These are phyloP conservation scores for Fusarium annulatum DNA, from an alignment of 2,329 filamentous ascomycete genomes.

Conservation along the genomic window DNA sequence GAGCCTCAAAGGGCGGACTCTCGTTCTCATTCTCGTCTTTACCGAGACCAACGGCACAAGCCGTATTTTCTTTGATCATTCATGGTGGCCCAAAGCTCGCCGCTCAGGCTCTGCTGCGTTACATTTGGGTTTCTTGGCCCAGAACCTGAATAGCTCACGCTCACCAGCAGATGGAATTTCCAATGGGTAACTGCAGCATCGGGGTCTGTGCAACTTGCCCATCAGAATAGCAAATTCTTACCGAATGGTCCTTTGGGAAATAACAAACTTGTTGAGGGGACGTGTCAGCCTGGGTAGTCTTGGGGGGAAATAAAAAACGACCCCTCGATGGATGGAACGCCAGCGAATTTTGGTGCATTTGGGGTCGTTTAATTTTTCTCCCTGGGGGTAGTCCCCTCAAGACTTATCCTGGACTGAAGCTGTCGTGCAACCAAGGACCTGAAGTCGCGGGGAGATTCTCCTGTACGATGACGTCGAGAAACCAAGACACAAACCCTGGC, in stretches of 20 bases:
- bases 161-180: not conserved
- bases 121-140: slow-evolving; percentile 5
- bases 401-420: slow-evolving; percentile 18
- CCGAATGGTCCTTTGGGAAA: not conserved
- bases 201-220: not conserved
- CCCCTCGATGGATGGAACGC: too few relatives aligned
- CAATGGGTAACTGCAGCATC: slow-evolving; percentile 10
- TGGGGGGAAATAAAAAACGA: too few relatives aligned
- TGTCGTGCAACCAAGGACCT: slow-evolving; percentile 37
- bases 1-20: slow-evolving; percentile 30
- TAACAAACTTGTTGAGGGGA: slow-evolving; percentile 5
- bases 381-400: not conserved
- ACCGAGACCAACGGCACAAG: slow-evolving; percentile 5
- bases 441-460: slow-evolving; percentile 2
- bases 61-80: slow-evolving; percentile 14
- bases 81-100: slow-evolving; percentile 28
- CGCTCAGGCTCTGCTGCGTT: slow-evolving; percentile 14
- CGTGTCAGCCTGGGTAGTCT: not conserved
- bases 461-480: slow-evolving; percentile 43
- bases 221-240: not conserved
- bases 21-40: slow-evolving; percentile 14
- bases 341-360: too few relatives aligned
- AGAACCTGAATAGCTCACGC: not conserved
- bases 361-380: too few relatives aligned
- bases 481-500: slow-evolving; percentile 16